Base-by-base conservation (phyloP, 2,329 filamentous ascomycete species). In the Curvularia verruculosa region DNA sequence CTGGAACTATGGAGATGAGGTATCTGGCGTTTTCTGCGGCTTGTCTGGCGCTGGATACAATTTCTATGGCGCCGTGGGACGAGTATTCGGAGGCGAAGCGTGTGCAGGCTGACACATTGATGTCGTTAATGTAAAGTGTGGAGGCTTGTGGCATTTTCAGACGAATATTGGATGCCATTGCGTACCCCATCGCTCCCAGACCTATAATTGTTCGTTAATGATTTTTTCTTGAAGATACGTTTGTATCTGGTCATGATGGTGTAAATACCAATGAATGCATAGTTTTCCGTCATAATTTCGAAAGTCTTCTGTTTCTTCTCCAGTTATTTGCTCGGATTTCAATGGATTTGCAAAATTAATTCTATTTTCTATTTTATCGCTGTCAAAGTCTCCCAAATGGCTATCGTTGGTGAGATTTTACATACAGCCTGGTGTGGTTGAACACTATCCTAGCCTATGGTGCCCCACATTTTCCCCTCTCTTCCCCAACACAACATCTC, bases 171-270 rank as follows among this genome's bases (percentile, higher is more conserved):
- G 59, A 53, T 12, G 70, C 71, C 72, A 75, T 74, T 6, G 65
- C 66, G 50, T 71, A 73, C 46, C 72, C 72, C 72, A 75, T 75
- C 6, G 70, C 71, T 48, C 72, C 72, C 26, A 75, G 69, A 19
- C 72, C 72, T 73, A 28, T 4, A 3, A 3, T 28, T 10, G 1
- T 1, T 26, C 39, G 34, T 49, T 2, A 6, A n/a, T 26, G 19
- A 7, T 26, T 36, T 13, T 15, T 19, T 29, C 12, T 13, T 44
- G 13, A 19, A 19, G 29, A 6, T 19, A 39, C 8, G 5, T n/a
- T 28, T 55, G 39, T 61, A 47, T 46, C 12, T 52, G 41, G 15
- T 21, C n/a, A 34, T 26, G 7, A 5, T 26, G 21, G 31, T 44
- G 29, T 3, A 31, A 45, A 31, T 49, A 69, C 71, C 71, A 18